Conservation (phyloP, 1,139 yeast genomes). For the Arxiozyma heterogenica region DNA sequence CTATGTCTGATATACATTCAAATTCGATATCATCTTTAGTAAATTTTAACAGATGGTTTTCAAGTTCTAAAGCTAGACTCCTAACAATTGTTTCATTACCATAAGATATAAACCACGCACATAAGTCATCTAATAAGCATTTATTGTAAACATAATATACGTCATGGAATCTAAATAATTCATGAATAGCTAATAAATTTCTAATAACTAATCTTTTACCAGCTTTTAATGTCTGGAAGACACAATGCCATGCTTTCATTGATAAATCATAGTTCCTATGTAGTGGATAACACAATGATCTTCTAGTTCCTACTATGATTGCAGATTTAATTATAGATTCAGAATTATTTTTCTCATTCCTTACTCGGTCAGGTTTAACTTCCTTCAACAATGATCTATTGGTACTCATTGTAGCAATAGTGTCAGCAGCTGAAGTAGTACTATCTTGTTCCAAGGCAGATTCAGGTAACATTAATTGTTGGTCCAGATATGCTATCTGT, state of each 20-base stretch:
- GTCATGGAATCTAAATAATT: constrained; percentile 75
- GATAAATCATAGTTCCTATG: constrained; percentile 61
- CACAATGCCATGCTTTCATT: constrained; percentile 65
- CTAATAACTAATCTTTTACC: constrained; percentile 63
- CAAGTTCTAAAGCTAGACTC: constrained; percentile 58
- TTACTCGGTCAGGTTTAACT: not conserved
- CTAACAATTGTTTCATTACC: constrained; percentile 44
- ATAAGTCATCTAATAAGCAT: constrained; percentile 70
- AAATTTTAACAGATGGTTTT: constrained; percentile 15
- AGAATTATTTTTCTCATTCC: not conserved
- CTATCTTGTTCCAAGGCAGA: not conserved
- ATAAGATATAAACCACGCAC: constrained; percentile 61
- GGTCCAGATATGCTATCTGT: constrained; percentile 63
- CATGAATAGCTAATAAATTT: constrained; percentile 51
- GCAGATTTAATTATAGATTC: constrained; percentile 40
- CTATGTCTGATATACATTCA: constrained; percentile 7
- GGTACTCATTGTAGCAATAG: not conserved
- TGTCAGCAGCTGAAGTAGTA: too few species aligned
- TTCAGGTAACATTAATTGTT: constrained; percentile 38
- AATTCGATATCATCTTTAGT: constrained; percentile 5
- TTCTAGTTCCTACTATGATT: constrained; percentile 51
- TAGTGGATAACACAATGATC: constrained; percentile 73
- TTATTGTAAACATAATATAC: constrained; percentile 81
- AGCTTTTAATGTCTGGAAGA: constrained; percentile 50
- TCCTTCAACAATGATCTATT: constrained; percentile 3